Conservation (phyloP, 1,139 yeast species). For the Yamadazyma diospyri region DNA sequence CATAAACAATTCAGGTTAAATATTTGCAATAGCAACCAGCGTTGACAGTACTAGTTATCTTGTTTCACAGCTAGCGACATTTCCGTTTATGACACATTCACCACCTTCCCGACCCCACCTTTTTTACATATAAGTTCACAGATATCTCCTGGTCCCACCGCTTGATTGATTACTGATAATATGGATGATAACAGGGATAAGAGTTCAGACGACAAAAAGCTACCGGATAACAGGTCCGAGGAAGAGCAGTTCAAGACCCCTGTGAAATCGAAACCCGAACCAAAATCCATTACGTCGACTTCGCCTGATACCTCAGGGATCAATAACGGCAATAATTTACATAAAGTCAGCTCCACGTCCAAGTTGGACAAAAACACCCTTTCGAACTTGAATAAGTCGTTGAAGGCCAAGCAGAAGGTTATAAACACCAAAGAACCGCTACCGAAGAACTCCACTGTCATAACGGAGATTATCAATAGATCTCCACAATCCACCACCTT, state of each 20-base stretch:
- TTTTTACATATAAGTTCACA: too few relatives aligned
- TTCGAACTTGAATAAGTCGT: conserved; percentile 36
- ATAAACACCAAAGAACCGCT: conserved; percentile 36
- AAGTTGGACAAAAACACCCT: conserved; percentile 30
- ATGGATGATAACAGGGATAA: too few relatives aligned
- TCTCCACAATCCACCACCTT: conserved; percentile 30
- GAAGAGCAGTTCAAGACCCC: conserved; percentile 3
- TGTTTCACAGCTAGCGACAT: too few relatives aligned
- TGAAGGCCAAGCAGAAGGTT: conserved; percentile 41
- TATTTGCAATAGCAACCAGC: too few relatives aligned
- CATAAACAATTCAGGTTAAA: too few relatives aligned
- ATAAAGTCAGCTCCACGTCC: conserved; percentile 4
- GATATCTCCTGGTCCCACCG: too few relatives aligned
- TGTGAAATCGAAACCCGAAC: not conserved
- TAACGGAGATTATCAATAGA: conserved; percentile 33
- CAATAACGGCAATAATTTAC: not conserved
- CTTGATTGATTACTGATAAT: too few relatives aligned
- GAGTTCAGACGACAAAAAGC: too few relatives aligned
- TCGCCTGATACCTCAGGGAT: not conserved
- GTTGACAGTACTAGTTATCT: too few relatives aligned
- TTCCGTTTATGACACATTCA: too few relatives aligned
- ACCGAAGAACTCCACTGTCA: conserved; percentile 31
- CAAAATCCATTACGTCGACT: not conserved
- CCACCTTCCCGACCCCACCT: too few relatives aligned
- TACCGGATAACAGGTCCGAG: conserved; percentile 1